A percentile compares a stretch with the other conserved stretches of the same genome.
Evolutionary conservation across 345 rosid genomes (phyloP).

Genomic region (Salix koriyanagi): DNA sequence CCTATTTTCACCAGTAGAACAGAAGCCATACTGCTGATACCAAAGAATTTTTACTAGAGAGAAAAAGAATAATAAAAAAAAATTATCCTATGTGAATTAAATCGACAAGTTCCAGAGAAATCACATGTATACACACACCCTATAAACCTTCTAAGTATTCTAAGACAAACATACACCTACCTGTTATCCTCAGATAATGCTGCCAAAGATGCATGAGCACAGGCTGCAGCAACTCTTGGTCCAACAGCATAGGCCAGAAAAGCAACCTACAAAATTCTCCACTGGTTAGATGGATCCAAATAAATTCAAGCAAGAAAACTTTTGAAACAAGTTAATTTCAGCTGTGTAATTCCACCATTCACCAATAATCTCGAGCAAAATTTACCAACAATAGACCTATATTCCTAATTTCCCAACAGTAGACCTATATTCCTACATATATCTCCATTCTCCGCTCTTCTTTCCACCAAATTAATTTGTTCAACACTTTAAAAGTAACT

Average conservation of each 20-base stretch:
- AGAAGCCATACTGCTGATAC: not conserved
- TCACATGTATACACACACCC: not conserved
- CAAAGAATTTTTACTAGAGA: not conserved
- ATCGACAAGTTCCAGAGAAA: not conserved
- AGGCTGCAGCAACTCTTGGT: constrained; percentile 97
- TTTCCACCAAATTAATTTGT: not conserved
- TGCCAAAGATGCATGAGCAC: constrained; percentile 93
- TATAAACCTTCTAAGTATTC: not conserved
- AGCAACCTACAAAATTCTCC: constrained; percentile 56
- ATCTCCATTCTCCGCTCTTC: not conserved
- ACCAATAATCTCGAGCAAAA: not conserved
- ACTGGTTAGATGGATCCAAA: constrained; percentile 16
- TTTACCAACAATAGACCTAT: not conserved
- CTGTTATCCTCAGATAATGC: constrained; percentile 67
- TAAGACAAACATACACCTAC: constrained; percentile 36
- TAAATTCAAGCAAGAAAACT: not conserved
- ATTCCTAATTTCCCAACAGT: not conserved
- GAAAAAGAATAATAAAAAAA: not conserved
- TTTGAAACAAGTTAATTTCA: not conserved
- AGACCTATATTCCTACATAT: not conserved
- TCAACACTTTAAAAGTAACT: not conserved
- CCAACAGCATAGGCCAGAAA: constrained; percentile 96
- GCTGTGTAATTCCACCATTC: not conserved
- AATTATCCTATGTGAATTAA: not conserved
- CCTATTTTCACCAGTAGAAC: not conserved